A percentile compares a stretch with the other conserved stretches of the same genome.
These are phyloP conservation scores for Scutellaria baicalensis DNA, from an alignment of 257 asterid genomes.

Conservation along the genomic window DNA sequence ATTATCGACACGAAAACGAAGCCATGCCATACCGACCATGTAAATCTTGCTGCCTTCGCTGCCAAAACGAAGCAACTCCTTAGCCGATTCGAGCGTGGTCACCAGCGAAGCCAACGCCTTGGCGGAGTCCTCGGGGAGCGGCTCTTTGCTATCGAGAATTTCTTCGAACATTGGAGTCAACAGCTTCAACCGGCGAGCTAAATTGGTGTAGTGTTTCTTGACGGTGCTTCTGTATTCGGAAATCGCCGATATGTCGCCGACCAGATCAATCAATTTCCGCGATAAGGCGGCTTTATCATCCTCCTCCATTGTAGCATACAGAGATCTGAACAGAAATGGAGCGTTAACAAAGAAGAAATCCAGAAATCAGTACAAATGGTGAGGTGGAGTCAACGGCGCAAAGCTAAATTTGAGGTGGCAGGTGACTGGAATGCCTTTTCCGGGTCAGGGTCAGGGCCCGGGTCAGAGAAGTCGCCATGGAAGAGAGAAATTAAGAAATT, in stretches of 20 bases:
- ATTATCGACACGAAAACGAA: neutral
- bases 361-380: neutral
- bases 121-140: constrained; percentile 42
- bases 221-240: constrained; percentile 60
- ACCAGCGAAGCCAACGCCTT: constrained; percentile 39
- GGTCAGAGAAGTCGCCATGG: constrained; percentile 15
- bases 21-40: constrained; percentile 48
- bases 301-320: constrained; percentile 47
- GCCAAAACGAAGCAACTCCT: constrained; percentile 82
- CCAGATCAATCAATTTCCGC: constrained; percentile 44
- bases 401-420: constrained; percentile 21
- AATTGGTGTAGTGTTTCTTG: constrained; percentile 81
- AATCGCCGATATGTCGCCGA: constrained; percentile 63
- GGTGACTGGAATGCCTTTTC: constrained; percentile 6
- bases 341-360: neutral
- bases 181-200: constrained; percentile 86
- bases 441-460: constrained; percentile 15
- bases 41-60: constrained; percentile 88
- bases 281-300: constrained; percentile 55
- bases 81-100: constrained; percentile 64
- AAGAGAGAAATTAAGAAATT: constrained; percentile 9
- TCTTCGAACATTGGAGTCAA: constrained; percentile 96
- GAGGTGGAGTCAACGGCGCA: constrained; percentile 22
- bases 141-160: constrained; percentile 68
- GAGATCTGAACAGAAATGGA: constrained; percentile 27